These are phyloP conservation scores for Rhodofomes roseus DNA, from an alignment of 1,284 basidiomycete species.

Conservation along the genomic window DNA sequence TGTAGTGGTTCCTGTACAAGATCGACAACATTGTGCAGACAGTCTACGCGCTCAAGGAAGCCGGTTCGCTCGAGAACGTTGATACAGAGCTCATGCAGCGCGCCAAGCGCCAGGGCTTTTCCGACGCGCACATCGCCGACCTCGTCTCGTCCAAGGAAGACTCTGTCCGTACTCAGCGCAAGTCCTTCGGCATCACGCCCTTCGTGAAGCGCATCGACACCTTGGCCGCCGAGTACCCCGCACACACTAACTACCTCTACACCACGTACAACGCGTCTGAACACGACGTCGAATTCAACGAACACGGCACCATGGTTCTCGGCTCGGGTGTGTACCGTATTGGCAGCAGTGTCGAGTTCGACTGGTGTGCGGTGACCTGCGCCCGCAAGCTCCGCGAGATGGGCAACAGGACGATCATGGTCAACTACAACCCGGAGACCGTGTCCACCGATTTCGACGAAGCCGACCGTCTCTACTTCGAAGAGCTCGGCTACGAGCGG, in stretches of 20 bases:
- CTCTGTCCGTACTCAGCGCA: constrained; percentile 81
- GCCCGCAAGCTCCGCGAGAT: constrained; percentile 88
- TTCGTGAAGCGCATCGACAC: constrained; percentile 99
- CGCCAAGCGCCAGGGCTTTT: constrained; percentile 93
- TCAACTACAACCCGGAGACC: constrained; percentile 99
- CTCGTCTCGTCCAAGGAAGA: constrained; percentile 28
- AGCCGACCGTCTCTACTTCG: constrained; percentile 97
- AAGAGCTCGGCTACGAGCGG: constrained; percentile 95
- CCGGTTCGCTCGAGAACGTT: constrained; percentile 64
- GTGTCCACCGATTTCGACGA: constrained; percentile 99
- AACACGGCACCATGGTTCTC: constrained; percentile 98
- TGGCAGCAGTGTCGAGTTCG: constrained; percentile 98
- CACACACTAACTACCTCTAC: constrained; percentile 99
- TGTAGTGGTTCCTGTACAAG: constrained; percentile 96
- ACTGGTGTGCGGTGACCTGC: constrained; percentile 99
- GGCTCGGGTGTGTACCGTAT: constrained; percentile 99
- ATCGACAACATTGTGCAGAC: constrained; percentile 95
- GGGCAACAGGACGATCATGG: constrained; percentile 96
- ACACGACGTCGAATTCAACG: constrained; percentile 96
- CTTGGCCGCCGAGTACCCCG: constrained; percentile 97
- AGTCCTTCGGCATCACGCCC: constrained; percentile 85
- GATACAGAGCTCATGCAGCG: constrained; percentile 70
- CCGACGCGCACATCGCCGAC: constrained; percentile 85
- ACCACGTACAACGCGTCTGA: constrained; percentile 98
- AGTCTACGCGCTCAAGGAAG: constrained; percentile 68